These are phyloP conservation scores for Debaryomycetaceae sp. DNA, from an alignment of 1,139 yeast species.

Conservation along the genomic window DNA sequence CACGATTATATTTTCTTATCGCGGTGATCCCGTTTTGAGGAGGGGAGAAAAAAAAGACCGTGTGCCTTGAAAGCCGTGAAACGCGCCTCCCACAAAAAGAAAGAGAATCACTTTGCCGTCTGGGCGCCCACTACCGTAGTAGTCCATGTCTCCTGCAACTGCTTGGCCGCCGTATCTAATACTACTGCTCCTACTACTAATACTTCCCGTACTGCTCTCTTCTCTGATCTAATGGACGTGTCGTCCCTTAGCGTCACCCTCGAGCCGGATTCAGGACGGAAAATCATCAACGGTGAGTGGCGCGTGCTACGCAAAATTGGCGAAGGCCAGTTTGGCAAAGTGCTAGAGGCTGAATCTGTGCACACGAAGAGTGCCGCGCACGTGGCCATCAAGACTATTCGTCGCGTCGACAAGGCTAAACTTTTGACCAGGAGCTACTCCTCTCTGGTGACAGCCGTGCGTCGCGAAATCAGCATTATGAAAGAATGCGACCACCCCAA, in stretches of 20 bases:
- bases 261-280: constrained; percentile 20
- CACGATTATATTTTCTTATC: too few species aligned
- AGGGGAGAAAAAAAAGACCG: too few species aligned
- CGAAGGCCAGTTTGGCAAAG: constrained; percentile 36
- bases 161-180: too few species aligned
- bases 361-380: constrained; percentile 1
- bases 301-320: constrained; percentile 29
- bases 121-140: too few species aligned
- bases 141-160: too few species aligned
- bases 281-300: constrained; percentile 25
- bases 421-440: constrained; percentile 31
- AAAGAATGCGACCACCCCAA: constrained; percentile 42
- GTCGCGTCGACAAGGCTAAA: constrained; percentile 29
- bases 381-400: constrained; percentile 39
- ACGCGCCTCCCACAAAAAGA: too few species aligned
- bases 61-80: too few species aligned
- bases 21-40: too few species aligned
- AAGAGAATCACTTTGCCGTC: too few species aligned
- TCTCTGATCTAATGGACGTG: constrained; percentile 6
- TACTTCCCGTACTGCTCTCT: too few species aligned
- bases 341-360: constrained; percentile 9
- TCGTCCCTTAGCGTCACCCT: constrained; percentile 17
- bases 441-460: constrained; percentile 31
- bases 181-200: too few species aligned
- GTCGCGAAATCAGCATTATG: constrained; percentile 42